Base-by-base conservation (phyloP, 225 moss, liverwort and hornwort species). In the Polytrichum formosum region DNA sequence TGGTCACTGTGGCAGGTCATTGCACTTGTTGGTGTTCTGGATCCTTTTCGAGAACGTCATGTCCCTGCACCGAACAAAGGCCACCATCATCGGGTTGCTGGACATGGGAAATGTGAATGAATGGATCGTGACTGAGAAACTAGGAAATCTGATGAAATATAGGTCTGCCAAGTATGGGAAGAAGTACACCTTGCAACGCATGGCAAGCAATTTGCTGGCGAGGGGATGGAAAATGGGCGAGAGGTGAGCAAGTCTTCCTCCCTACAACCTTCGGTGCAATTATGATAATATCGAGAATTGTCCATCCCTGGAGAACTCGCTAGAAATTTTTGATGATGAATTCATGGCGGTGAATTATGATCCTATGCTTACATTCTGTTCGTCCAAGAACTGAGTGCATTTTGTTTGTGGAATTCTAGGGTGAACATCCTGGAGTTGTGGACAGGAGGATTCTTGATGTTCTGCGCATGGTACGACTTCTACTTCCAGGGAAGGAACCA, bases 31-130 rank as follows among this genome's bases (percentile, higher is more conserved):
- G 61, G 93, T 90, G 35, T 91, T 93, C 78, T 93, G 93, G 93
- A 86, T 93, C 22, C 75, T 93, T 17, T 95, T 95, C 68, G 92
- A 95, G 72, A 95, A 95, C 58, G 95, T 95, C 0, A 93, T 91
- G 93, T 86, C 91, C 4, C 82, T 93, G 72, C 91, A 93, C 53
- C 79, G 91, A 37, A 90, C 90, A 1, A 93, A 91, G 79, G 91
- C 93, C 1, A 90, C 91, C 4, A 74, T 91, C 8, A 88, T 91
- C 23, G 91, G 93, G 13, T 77, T 93, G 23, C 75, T 93, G 26
- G 91, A 91, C 56, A 83, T 91, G 3, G 93, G 91, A 5, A 86
- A 89, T 18, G 91, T 93, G 46, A 93, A 93, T 65, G 91, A 93
- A 70, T 93, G 93, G 93, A 69, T 93, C 54, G 93, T 93, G 63